Base-by-base conservation (phyloP, 1,284 basidiomycete genomes). In the Paramarasmius palmivorus region DNA sequence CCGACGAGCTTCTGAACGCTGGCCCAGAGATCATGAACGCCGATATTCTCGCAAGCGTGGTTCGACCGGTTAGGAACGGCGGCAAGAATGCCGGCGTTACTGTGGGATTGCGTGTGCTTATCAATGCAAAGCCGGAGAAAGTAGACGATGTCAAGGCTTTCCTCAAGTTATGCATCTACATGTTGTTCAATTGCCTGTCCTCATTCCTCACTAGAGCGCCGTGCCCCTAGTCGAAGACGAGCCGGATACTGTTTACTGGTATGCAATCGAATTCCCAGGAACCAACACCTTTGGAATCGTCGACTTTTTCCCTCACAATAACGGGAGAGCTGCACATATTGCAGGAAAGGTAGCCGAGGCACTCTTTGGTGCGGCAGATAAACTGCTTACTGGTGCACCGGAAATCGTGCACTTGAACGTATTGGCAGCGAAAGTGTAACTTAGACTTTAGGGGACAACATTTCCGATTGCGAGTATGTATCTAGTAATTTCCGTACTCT, bases 231-330 rank as follows among this genome's bases (percentile, higher is more conserved):
- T 75, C 46, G 66, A 74, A 41, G 65, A 61, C 2, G 74, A 75
- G 59, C 50, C 61, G 1, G 60, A 62, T 34, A 74, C 74, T 2
- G 63, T 65, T 9, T 63, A 70, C 32, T 76, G 74, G 73, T 77
- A 72, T 51, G 71, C 73, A 3, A 59, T 75, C 50, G 65, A 73
- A 54, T 70, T 70, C 49, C 62, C 69, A 3, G 71, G 68, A 1
- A 70, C 69, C n/a, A 66, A 68, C 51, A 62, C 63, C 20, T 75
- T 75, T 58, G 73, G 65, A 3, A 73, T 75, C 50, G 53, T 76
- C 56, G 73, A 72, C 56, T 73, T 75, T 59, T 74, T 73, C 61
- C 59, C 65, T 10, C 56, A 54, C 25, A 68, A 73, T 22, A 64
- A 59, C 19, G 72, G 66, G 3, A 60, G 70, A 41, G 58, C 69